Base-by-base conservation (phyloP, 108 stramenopile species). In the Pseudonitzschia multistriata region DNA sequence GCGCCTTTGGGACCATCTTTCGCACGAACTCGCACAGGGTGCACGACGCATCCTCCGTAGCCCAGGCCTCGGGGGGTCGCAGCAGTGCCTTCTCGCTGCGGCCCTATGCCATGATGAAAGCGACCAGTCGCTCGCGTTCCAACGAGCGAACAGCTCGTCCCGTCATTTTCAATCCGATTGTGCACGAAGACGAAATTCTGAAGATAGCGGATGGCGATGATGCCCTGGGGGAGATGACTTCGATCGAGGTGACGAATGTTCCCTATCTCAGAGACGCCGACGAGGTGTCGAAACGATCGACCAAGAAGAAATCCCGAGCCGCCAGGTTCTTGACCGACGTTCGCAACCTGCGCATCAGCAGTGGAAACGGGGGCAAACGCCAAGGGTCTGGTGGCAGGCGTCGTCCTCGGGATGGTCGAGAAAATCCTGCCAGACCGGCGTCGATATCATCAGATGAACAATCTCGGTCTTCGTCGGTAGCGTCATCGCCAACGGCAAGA, bases 1-100 rank as follows among this genome's bases (percentile, higher is more conserved):
- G 78, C 31, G 78, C 78, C 21, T 78, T 78, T 47, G 77, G 74
- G 6, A 63, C 68, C 37, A 75, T 75, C 15, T 36, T 42, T n/a
- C 67, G 74, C 3, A 45, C 71, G 4, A 66, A 67, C 34, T 37
- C 72, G 3, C 62, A 61, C 37, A 67, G 29, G 15, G 30, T 73
- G 17, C 31, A 63, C 54, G 28, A 66, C 56, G 72, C 19, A 62
- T 54, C 30, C 42, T 66, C 21, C 4, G 22, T n/a, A 64, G 55
- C 11, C 64, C 63, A 17, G 49, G 29, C 28, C 24, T 34, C 49
- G 35, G 63, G 45, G 21, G 25, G 40, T 25, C 35, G 35, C 35
- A 27, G 73, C 5, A 79, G 78, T 45, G 78, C 78, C 6, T 79
- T 79, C 48, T 60, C 68, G 14, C 27, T 69, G 54, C 62, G 55